Base-by-base conservation (phyloP, 2,329 filamentous ascomycete species). In the Xylaria sp. region DNA sequence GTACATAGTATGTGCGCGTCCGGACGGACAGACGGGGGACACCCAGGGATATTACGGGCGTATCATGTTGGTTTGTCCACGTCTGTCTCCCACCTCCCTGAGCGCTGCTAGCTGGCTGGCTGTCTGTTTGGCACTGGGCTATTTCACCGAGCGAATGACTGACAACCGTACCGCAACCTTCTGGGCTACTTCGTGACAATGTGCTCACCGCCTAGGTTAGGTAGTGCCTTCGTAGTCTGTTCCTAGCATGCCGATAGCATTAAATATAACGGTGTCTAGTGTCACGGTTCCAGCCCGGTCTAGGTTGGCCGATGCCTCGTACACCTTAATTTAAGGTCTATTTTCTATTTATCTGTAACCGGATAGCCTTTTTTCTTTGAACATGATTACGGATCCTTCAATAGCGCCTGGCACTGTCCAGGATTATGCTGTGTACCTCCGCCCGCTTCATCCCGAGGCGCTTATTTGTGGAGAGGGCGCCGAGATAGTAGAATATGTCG, bases 341-440 rank as follows among this genome's bases (percentile, higher is more conserved):
- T 54, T 57, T 62, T 9, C 18, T 41, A 39, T 61, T 34, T 57
- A 66, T 60, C 50, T 68, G 68, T 70, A 58, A 68, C 68, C 25
- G 18, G 28, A 51, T 18, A 51, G 37, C 20, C 46, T 44, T 65
- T 28, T 41, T 44, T 65, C 20, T 41, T 55, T 64, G 10, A 58
- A 68, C 60, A 70, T 58, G 37, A 65, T 62, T 52, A 39, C 39
- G 39, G 41, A 63, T 61, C 60, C 57, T 57, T 63, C 62, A 46
- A 56, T 55, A 63, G 55, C 48, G 41, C 54, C 56, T 56, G 41
- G 41, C n/a, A 56, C 37, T 28, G 51, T 37, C 23, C 28, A 58
- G 28, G 54, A 41, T 39, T 65, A 23, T 67, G 39, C 28, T 39
- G 57, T 46, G 48, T 57, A 28, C 44, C 54, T 18, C 25, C 48